These are phyloP conservation scores for Dipodascopsis uninucleata DNA, from an alignment of 805 yeast genomes.

Conservation along the genomic window DNA sequence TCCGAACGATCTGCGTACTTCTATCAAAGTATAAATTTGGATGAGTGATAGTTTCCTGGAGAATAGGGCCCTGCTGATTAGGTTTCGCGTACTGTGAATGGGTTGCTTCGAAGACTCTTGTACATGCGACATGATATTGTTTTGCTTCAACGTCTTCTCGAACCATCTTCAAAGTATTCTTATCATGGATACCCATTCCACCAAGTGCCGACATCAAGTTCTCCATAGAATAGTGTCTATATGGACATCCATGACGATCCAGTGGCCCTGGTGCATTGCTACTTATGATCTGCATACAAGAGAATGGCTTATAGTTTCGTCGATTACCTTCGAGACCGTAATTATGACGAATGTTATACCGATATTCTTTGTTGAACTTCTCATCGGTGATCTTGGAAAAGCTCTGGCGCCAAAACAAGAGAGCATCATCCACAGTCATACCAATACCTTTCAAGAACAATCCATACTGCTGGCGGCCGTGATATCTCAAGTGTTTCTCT, in stretches of 20 bases:
- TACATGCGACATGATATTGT: slow-evolving; percentile 82
- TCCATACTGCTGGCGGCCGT: slow-evolving; percentile 81
- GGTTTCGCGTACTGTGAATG: slow-evolving; percentile 38
- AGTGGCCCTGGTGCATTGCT: slow-evolving; percentile 55
- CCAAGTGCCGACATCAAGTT: slow-evolving; percentile 53
- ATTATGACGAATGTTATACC: slow-evolving; percentile 80
- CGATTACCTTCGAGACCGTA: slow-evolving; percentile 92
- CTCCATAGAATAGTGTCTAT: slow-evolving; percentile 68
- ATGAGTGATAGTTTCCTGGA: slow-evolving; percentile 60
- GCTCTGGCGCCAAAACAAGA: slow-evolving; percentile 75
- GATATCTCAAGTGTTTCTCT: slow-evolving; percentile 72
- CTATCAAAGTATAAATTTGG: slow-evolving; percentile 87
- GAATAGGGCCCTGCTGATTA: slow-evolving; percentile 38
- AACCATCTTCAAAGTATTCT: slow-evolving; percentile 52
- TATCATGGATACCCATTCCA: slow-evolving; percentile 63
- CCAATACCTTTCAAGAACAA: slow-evolving; percentile 89
- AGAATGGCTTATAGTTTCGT: slow-evolving; percentile 79
- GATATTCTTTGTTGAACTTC: slow-evolving; percentile 80
- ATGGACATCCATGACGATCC: slow-evolving; percentile 92
- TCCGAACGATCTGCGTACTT: slow-evolving; percentile 14
- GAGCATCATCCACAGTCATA: slow-evolving; percentile 77
- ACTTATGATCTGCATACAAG: slow-evolving; percentile 70
- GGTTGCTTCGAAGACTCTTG: slow-evolving; percentile 77
- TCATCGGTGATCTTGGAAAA: slow-evolving; percentile 63
- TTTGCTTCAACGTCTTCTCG: slow-evolving; percentile 63